Base-by-base conservation (phyloP, 768 basidiomycete genomes). In the Psilocybe azurescens region DNA sequence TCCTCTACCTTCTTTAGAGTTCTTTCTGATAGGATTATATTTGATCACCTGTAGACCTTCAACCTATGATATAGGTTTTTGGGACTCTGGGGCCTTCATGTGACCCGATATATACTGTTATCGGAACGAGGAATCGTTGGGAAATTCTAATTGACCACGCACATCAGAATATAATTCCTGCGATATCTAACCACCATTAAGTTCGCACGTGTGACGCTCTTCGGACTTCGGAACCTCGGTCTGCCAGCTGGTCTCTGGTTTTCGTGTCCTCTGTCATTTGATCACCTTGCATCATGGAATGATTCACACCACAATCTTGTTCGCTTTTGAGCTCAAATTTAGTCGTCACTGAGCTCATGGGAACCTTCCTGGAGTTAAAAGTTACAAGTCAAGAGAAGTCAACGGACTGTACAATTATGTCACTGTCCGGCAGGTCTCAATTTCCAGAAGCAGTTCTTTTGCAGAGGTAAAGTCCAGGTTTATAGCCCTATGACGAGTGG, bases 211-310 rank as follows among this genome's bases (percentile, higher is more conserved):
- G 52, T 32, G 52, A 53, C 18, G 33, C 52, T 38, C 16, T 41
- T 32, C 50, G 50, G 50, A 59, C 41, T 28, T 58, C 58, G 58
- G 58, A 50, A 52, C 58, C 38, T 44, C 32, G 36, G 33, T 52
- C 38, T 59, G 58, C 50, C 58, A 59, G 49, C 48, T 59, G 48
- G 51, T 59, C 51, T 53, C 8, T 53, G 52, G 52, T 53, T 33
- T 53, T 53, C 30, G 33, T 53, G 52, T n/a, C 39, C 51, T 16
- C 24, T 51, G 58, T 59, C 58, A 59, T 36, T 59, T 59, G 58
- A 59, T 59, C 58, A 59, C 20, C 38, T 36, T n/a, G 51, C 38
- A 30, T 14, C 50, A 44, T 49, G 48, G 49, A 52, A 44, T 38
- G 20, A 20, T 55, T 62, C 53, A 59, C 62, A 62, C 46, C 20